Evolutionary conservation across 805 yeast species (phyloP).

Genomic region (Teunomyces gatunensis): DNA sequence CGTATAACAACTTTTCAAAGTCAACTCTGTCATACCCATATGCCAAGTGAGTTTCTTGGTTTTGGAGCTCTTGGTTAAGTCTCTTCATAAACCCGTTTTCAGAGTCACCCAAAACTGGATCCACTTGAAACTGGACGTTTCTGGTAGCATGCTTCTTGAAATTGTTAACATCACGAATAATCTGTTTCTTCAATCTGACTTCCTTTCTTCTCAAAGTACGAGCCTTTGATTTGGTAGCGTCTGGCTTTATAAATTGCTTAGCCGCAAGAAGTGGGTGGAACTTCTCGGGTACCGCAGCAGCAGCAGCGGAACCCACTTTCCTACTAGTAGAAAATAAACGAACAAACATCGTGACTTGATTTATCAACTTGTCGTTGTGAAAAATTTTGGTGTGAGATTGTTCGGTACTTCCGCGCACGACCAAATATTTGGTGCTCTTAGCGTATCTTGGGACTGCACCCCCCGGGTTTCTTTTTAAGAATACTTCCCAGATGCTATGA

Average conservation of each 20-base stretch:
- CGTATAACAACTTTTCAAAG: constrained; percentile 71
- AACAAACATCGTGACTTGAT: constrained; percentile 5
- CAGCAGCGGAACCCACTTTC: constrained; percentile 9
- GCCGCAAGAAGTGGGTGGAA: constrained; percentile 32
- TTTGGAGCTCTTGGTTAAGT: constrained; percentile 61
- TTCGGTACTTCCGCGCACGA: constrained; percentile 7
- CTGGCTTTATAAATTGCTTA: constrained; percentile 32
- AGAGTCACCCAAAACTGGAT: constrained; percentile 80
- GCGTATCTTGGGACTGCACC: neutral
- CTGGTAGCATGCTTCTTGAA: constrained; percentile 36
- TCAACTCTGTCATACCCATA: constrained; percentile 59
- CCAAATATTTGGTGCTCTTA: neutral
- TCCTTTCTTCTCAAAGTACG: constrained; percentile 38
- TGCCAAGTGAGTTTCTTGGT: constrained; percentile 57
- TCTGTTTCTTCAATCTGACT: constrained; percentile 39
- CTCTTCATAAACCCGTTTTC: constrained; percentile 67
- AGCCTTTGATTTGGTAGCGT: constrained; percentile 31
- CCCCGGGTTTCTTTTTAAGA: no score
- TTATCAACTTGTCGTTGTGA: neutral
- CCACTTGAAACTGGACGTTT: constrained; percentile 45
- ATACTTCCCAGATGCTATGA: no score
- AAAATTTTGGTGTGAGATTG: neutral
- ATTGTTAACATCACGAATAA: constrained; percentile 39
- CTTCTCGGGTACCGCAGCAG: constrained; percentile 1
- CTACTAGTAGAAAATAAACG: constrained; percentile 19